Evolutionary conservation across 2,329 filamentous ascomycete genomes (phyloP).

Genomic region (Xylariaceae sp.): DNA sequence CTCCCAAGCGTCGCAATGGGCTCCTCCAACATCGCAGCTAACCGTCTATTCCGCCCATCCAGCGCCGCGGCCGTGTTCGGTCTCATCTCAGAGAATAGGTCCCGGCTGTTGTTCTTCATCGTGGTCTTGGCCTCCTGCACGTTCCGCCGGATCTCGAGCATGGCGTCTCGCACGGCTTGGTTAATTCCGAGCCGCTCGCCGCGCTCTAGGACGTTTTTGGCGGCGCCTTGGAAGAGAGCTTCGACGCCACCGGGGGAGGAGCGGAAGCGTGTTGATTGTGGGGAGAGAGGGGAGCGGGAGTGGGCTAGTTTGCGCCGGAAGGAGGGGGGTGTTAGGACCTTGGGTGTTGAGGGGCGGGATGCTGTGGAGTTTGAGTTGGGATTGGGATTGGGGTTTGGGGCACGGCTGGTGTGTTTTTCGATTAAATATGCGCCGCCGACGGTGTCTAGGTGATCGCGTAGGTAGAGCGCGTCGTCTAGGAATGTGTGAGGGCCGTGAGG

Average conservation of each 20-base stretch:
- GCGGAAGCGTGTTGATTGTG: slow-evolving; percentile 42
- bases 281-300: slow-evolving; percentile 42
- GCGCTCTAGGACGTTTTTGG: slow-evolving; percentile 66
- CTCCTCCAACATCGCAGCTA: slow-evolving; percentile 64
- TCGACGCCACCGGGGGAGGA: slow-evolving; percentile 57
- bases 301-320: slow-evolving; percentile 40
- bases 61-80: slow-evolving; percentile 39
- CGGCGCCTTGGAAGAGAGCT: slow-evolving; percentile 67
- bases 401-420: slow-evolving; percentile 61
- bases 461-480: slow-evolving; percentile 76
- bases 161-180: slow-evolving; percentile 72
- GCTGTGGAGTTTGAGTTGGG: slow-evolving; percentile 19
- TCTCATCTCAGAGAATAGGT: slow-evolving; percentile 33
- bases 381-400: slow-evolving; percentile 34
- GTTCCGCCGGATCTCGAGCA: slow-evolving; percentile 74
- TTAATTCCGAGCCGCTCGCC: slow-evolving; percentile 75
- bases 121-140: slow-evolving; percentile 55
- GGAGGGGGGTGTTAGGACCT: slow-evolving; percentile 30
- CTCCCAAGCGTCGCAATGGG: slow-evolving; percentile 59
- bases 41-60: slow-evolving; percentile 59
- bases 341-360: slow-evolving; percentile 35
- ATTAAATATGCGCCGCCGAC: slow-evolving; percentile 62
- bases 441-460: slow-evolving; percentile 58
- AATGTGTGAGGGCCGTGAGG: slow-evolving; percentile 69
- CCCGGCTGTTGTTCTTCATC: slow-evolving; percentile 34